Base-by-base conservation (phyloP, 148 eudicot genomes). In the Pharnaceum exiguum region DNA sequence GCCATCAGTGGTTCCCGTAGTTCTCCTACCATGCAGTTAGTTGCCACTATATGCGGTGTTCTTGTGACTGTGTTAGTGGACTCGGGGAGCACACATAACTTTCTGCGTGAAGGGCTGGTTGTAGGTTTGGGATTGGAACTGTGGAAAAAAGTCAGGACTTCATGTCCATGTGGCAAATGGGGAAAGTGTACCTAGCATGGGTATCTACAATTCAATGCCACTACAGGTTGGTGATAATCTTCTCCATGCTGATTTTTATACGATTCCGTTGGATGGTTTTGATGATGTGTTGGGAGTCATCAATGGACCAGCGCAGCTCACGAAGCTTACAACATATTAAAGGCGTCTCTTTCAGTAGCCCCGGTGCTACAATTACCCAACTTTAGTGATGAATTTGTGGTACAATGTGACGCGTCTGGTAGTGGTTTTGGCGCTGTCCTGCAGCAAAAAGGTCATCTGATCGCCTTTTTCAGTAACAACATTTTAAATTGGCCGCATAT, bases 391-490 rank as follows among this genome's bases (percentile, higher is more conserved):
- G n/a, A n/a, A n/a, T n/a, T n/a, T n/a, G n/a, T n/a, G n/a, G n/a
- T n/a, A n/a, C n/a, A n/a, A n/a, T n/a, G n/a, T n/a, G n/a, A n/a
- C n/a, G n/a, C n/a, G n/a, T n/a, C n/a, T n/a, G n/a, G n/a, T n/a
- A n/a, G n/a, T n/a, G n/a, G n/a, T 7, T 48, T 48, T 61, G 62
- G 62, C 12, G 45, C 45, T 40, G 45, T 42, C 3, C 10, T 13
- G 3, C 18, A 40, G 10, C 45, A 15, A 3, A 42, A 42, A 2
- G 7, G 18, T 40, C 62, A 58, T 10, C 62, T 24, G 25, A 43
- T 58, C 2, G 62, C n/a, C 62, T 11, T 58, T 58, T 27, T 58
- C n/a, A 43, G 62, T 5, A n/a, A 25, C 1, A 51, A 12, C 62
- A 58, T 27, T 27, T 5, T 1, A 43, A 58, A 10, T 17, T 43